Evolutionary conservation across 2,329 filamentous ascomycete genomes (phyloP).

Genomic region (Bisporella sp.): DNA sequence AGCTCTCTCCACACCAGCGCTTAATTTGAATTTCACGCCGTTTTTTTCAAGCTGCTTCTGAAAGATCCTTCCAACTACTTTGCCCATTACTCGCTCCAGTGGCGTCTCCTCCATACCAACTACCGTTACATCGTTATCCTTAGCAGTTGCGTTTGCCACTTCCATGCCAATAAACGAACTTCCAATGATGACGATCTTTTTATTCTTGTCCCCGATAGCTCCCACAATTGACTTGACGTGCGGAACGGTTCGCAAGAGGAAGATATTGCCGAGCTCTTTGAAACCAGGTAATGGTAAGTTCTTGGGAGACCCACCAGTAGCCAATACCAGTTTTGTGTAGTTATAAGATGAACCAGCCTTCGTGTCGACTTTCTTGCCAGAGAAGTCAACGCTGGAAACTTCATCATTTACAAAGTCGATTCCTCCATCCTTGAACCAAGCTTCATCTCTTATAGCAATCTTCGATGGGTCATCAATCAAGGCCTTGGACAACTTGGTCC

Average conservation of each 20-base stretch:
- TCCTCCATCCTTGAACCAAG: constrained; percentile 64
- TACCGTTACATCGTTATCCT: constrained; percentile 77
- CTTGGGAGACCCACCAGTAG: constrained; percentile 75
- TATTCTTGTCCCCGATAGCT: constrained; percentile 74
- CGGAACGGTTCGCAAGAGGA: constrained; percentile 70
- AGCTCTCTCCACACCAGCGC: constrained; percentile 75
- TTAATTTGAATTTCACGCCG: constrained; percentile 83
- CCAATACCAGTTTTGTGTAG: constrained; percentile 86
- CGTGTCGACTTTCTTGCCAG: constrained; percentile 65
- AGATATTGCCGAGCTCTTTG: constrained; percentile 81
- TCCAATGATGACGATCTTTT: constrained; percentile 89
- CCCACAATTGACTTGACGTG: constrained; percentile 71
- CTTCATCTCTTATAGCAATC: constrained; percentile 66
- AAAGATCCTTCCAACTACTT: constrained; percentile 73
- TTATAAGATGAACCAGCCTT: constrained; percentile 61
- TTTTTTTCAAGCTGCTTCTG: constrained; percentile 74
- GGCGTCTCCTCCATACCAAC: constrained; percentile 84
- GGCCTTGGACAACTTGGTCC: constrained; percentile 93
- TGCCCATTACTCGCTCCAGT: constrained; percentile 79
- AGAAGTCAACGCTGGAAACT: constrained; percentile 72
- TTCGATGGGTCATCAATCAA: constrained; percentile 76
- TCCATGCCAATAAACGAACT: constrained; percentile 98
- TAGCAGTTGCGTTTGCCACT: constrained; percentile 74
- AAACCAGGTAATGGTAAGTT: constrained; percentile 76
- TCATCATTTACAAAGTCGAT: constrained; percentile 49